Base-by-base conservation (phyloP, 2,329 filamentous ascomycete genomes). In the Fusarium domesticum region DNA sequence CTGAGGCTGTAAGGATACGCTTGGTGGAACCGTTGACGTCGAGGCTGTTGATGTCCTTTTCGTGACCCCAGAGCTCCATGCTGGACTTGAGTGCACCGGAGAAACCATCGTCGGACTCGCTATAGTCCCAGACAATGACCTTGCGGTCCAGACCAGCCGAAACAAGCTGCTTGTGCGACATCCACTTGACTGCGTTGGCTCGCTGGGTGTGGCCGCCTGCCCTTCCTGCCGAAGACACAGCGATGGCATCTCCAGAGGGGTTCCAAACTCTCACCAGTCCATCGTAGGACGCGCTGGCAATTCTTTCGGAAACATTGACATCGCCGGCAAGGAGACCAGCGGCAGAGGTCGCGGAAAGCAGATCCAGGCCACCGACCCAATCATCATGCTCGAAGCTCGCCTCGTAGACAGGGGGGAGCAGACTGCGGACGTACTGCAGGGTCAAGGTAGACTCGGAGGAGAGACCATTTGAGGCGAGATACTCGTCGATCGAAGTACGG, bases 361-460 rank as follows among this genome's bases (percentile, higher is more conserved):
- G 80, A 65, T 96, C 90, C 18, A 97, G 83, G 18, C 81, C 80
- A 64, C 88, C 89, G 37, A 98, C 87, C 93, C 93, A 98, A 67
- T 97, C 93, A 62, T 98, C 91, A 66, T 98, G 92, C 71, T 96
- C 85, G 65, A 96, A 98, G 63, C 87, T 93, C 11, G 90, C 86
- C 57, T 95, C 84, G 66, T 93, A 92, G 28, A 87, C 77, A 15
- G 93, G 93, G 6, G 93, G 93, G 48, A 96, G 83, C 57, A 96
- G 74, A 52, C 90, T 93, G 59, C 90, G 85, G 28, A 96, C 89
- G 69, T 97, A 98, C 73, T 97, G 91, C 45, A 98, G 78, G 28
- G 85, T 86, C 40, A 98, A 72, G 4, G 86, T 92, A 5, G 85
- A 87, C 73, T 98, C 93, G 33, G 89, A 81, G 16, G 89, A 96